A percentile compares a stretch with the other conserved stretches of the same genome.
These are phyloP conservation scores for Cercospora sp. DNA, from an alignment of 2,329 filamentous ascomycete genomes.

Conservation along the genomic window DNA sequence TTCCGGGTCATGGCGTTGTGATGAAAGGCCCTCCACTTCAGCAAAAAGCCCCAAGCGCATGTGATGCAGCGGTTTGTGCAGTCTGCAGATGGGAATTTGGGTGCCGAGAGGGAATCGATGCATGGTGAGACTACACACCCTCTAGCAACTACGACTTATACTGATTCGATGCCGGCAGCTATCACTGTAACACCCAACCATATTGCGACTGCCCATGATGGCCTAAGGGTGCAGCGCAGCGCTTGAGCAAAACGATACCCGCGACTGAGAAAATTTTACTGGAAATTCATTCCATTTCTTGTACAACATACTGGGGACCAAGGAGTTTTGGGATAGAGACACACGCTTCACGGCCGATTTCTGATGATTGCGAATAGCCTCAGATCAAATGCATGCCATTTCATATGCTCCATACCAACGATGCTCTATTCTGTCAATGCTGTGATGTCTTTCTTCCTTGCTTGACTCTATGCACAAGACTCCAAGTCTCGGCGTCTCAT, in stretches of 20 bases:
- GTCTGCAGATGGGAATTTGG: constrained; percentile 19
- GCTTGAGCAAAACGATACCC: background rate
- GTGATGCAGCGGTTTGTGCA: constrained; percentile 24
- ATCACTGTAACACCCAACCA: constrained; percentile 23
- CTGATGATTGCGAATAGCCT: background rate
- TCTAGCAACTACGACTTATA: background rate
- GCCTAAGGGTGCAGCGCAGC: background rate
- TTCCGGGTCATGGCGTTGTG: constrained; percentile 1
- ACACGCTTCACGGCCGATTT: background rate
- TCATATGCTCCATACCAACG: background rate
- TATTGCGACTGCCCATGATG: constrained; percentile 23
- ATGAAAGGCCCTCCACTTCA: constrained; percentile 5
- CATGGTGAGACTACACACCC: background rate
- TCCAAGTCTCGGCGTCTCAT: constrained; percentile 32
- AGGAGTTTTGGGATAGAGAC: background rate
- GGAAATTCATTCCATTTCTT: background rate
- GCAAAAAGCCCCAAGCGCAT: constrained; percentile 11
- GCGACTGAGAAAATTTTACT: background rate
- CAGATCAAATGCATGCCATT: background rate
- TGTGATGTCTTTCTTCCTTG: background rate
- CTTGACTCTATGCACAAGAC: background rate
- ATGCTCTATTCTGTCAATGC: background rate
- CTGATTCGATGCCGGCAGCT: constrained; percentile 11
- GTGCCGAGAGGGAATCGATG: constrained; percentile 16
- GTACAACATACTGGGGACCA: background rate